Conservation (phyloP, 2,329 filamentous ascomycete genomes). For the Aureobasidium sp. region DNA sequence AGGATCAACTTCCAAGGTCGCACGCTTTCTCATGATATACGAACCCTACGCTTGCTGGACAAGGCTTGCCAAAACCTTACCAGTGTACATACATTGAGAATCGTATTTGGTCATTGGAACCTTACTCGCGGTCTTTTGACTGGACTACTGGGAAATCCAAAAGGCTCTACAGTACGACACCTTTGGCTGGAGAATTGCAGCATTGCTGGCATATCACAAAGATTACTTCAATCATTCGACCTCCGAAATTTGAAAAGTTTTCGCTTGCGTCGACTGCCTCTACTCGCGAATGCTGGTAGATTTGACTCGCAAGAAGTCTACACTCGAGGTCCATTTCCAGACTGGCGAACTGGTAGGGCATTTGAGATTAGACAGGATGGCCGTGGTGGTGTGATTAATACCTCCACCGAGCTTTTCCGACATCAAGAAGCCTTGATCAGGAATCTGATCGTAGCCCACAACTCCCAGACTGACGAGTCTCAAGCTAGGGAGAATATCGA, state of each 20-base stretch:
- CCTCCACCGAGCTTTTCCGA: not conserved
- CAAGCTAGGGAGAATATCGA: not conserved
- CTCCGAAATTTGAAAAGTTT: constrained; percentile 44
- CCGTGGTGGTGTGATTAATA: constrained; percentile 24
- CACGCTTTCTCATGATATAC: constrained; percentile 43
- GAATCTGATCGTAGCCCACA: not conserved
- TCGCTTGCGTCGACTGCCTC: constrained; percentile 45
- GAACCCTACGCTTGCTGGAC: constrained; percentile 43
- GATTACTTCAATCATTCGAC: constrained; percentile 26
- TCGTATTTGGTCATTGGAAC: constrained; percentile 49
- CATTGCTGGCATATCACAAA: constrained; percentile 33
- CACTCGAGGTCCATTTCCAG: constrained; percentile 28
- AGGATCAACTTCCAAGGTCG: constrained; percentile 42
- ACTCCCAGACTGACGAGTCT: not conserved
- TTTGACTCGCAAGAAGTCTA: constrained; percentile 26
- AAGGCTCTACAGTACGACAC: constrained; percentile 37
- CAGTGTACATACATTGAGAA: constrained; percentile 48
- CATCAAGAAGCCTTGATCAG: constrained; percentile 27
- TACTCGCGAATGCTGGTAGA: constrained; percentile 26
- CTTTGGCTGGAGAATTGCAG: constrained; percentile 54
- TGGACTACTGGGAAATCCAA: constrained; percentile 41
- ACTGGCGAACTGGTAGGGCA: constrained; percentile 27
- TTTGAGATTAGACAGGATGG: constrained; percentile 28
- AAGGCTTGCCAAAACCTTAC: constrained; percentile 44
- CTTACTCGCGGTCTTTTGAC: constrained; percentile 44